phyloP scores from a whole-genome alignment of 345 rosid species.

The Eucalyptus polyanthemos region DNA sequence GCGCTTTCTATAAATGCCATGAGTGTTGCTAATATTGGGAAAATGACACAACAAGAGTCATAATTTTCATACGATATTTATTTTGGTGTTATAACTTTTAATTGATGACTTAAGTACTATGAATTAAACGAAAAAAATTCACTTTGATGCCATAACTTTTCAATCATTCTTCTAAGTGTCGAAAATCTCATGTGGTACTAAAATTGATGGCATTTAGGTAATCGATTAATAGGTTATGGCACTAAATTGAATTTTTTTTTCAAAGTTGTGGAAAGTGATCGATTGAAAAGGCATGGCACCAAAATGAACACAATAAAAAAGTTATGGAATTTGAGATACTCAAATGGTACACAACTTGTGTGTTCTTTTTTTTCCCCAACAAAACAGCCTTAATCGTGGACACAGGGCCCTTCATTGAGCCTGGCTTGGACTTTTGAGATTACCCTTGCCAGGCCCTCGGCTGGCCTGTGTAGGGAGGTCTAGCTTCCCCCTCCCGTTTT shows the following conservation, averaged over 20 bases:
- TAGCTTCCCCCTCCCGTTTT: no score
- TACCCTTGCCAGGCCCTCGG: no score
- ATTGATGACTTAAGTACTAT: no score
- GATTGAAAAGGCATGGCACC: not conserved
- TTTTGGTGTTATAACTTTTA: not conserved
- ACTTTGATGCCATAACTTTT: not conserved
- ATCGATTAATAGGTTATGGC: not conserved
- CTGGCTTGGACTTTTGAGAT: no score
- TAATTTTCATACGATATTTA: no score
- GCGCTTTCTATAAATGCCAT: not conserved
- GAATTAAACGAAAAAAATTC: no score
- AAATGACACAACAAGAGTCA: no score
- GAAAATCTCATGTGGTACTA: accelerated
- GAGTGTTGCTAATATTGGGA: not conserved
- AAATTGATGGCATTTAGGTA: accelerated
- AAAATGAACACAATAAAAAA: not conserved
- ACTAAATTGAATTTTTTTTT: not conserved
- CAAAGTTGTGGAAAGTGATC: not conserved
- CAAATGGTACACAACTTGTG: not conserved
- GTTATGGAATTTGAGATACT: not conserved
- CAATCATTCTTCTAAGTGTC: not conserved
- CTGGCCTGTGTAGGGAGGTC: no score
- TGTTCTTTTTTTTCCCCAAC: not conserved
- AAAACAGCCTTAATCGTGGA: not conserved
- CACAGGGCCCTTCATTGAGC: no score